Percentiles rank a stretch among this genome's conserved stretches.
Evolutionary conservation across 345 rosid species (phyloP).

Genomic region (Ceriops tagal): DNA sequence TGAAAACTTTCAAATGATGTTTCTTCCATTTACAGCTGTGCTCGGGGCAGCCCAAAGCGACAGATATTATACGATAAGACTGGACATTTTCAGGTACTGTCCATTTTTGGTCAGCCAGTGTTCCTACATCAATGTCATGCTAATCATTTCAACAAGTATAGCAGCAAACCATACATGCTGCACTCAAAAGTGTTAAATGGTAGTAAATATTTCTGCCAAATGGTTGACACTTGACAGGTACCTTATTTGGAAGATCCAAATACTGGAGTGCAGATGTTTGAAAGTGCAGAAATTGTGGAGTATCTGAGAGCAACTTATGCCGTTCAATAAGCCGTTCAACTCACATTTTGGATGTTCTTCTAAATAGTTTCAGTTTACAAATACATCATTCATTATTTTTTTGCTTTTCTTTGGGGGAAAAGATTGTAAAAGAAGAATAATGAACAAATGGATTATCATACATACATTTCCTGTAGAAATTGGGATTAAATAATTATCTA

Average conservation of each 20-base stretch:
- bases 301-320: conserved; percentile 80
- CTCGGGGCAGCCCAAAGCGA: conserved; percentile 84
- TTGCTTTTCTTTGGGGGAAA: neutral
- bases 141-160: neutral
- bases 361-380: neutral
- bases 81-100: conserved; percentile 74
- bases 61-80: conserved; percentile 54
- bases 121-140: neutral
- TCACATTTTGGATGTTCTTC: conserved; percentile 6
- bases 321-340: conserved; percentile 22
- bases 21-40: conserved; percentile 44
- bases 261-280: conserved; percentile 86
- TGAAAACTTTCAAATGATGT: neutral
- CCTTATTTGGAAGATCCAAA: conserved; percentile 91
- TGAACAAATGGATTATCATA: no score
- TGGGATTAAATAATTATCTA: neutral
- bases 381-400: neutral
- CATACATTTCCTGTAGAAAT: no score
- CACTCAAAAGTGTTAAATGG: no score
- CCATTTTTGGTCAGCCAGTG: neutral
- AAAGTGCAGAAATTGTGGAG: conserved; percentile 86
- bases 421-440: no score
- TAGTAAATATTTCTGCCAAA: no score
- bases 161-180: neutral
- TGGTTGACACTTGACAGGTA: conserved; percentile 41